Evolutionary conservation across 169 alveolate genomes (phyloP).

Genomic region (Plasmodium berghei): DNA sequence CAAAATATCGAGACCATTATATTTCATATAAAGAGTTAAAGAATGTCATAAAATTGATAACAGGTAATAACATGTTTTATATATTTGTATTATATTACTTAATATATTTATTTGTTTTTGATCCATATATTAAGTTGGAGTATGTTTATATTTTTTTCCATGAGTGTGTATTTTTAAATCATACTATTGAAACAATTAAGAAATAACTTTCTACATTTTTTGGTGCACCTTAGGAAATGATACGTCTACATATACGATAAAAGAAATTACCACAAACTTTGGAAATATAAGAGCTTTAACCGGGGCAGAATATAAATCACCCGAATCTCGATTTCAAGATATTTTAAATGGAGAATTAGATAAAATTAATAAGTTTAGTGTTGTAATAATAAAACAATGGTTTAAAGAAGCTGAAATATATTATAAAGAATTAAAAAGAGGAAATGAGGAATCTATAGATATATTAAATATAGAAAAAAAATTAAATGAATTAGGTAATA

Average conservation of each 20-base stretch:
- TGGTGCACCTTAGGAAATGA: constrained; percentile 68
- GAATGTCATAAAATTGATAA: constrained; percentile 82
- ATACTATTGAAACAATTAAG: too few relatives aligned
- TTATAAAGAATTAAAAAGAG: background rate
- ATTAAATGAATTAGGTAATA: constrained; percentile 74
- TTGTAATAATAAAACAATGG: constrained; percentile 24
- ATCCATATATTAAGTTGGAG: too few relatives aligned
- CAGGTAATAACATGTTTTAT: constrained; percentile 61
- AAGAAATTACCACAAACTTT: constrained; percentile 82
- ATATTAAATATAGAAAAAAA: constrained; percentile 16
- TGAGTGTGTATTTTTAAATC: too few relatives aligned
- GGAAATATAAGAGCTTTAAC: constrained; percentile 82
- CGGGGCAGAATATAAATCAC: constrained; percentile 83
- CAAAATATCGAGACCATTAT: constrained; percentile 78
- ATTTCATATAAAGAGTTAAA: constrained; percentile 86
- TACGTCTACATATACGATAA: constrained; percentile 81
- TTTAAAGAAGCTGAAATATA: background rate
- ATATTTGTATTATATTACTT: too few relatives aligned
- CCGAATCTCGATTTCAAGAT: constrained; percentile 86
- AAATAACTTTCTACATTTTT: background rate
- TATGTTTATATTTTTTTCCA: too few relatives aligned
- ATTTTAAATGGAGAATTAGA: constrained; percentile 83
- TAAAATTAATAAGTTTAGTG: constrained; percentile 81
- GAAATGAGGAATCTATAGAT: constrained; percentile 5
- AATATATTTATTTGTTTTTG: too few relatives aligned